Percentiles rank a stretch among this genome's conserved stretches.
phyloP scores from a whole-genome alignment of 169 alveolate genomes.

The Haemoproteus tartakovskyi region DNA sequence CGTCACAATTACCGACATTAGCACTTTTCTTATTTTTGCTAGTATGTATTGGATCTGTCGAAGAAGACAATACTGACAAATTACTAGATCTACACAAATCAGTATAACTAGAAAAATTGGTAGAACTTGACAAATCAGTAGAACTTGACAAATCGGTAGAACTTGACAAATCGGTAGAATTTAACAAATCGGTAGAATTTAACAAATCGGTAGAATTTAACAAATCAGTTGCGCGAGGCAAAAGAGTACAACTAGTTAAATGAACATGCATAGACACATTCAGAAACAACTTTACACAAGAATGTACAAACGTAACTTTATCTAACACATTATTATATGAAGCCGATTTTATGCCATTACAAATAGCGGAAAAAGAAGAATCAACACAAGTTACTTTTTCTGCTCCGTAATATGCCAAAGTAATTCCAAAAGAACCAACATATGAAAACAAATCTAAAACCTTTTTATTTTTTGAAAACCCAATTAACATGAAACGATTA shows the following conservation, averaged over 20 bases:
- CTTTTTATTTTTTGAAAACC: slow-evolving; percentile 40
- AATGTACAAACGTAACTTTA: slow-evolving; percentile 45
- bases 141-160: neutral
- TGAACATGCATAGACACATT: slow-evolving; percentile 16
- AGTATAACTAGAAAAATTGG: neutral
- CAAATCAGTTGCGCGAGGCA: neutral
- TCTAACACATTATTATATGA: slow-evolving; percentile 44
- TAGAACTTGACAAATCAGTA: neutral
- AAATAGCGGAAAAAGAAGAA: slow-evolving; percentile 59
- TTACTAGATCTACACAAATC: neutral
- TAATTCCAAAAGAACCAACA: slow-evolving; percentile 70
- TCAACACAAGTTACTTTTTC: slow-evolving; percentile 68
- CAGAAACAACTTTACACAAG: slow-evolving; percentile 34
- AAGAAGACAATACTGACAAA: neutral
- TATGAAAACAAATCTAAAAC: slow-evolving; percentile 68
- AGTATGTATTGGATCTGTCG: neutral
- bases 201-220: neutral
- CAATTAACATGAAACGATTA: slow-evolving; percentile 65
- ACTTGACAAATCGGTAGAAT: neutral
- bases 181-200: too few relatives aligned
- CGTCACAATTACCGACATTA: neutral
- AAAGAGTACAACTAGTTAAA: neutral
- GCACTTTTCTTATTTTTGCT: neutral
- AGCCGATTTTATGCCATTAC: slow-evolving; percentile 56
- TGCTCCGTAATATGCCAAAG: slow-evolving; percentile 70